Evolutionary conservation across 1,284 basidiomycete genomes (phyloP), one percentile per base, ranked within the genome.

Genomic region (Boletus sp.): DNA sequence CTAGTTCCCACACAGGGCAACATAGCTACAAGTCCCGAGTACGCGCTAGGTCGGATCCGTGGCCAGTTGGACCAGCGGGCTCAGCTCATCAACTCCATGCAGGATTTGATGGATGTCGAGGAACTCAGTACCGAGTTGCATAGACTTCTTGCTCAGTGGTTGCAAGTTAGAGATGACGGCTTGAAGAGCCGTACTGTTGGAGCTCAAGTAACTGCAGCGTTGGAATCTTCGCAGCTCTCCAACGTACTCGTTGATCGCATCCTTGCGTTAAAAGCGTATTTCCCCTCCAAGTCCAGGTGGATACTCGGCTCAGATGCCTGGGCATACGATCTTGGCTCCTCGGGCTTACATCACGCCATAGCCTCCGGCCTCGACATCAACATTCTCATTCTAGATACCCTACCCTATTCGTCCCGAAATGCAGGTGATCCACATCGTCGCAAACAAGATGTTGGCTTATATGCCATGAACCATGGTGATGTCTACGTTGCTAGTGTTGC

Each of bases 391-490:
- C 84, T 99, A 62, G 96, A 99, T 70, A 94, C 89, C 16, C 73
- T 89, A 12, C 91, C 96, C 1, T 96, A 95, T 72, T 81, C 88
- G 8, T 69, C 80, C 35, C 84, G 91, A 43, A 82, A 85, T 56
- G 71, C 77, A 17, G 77, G 72, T 26, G 88, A 92, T 55, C 84
- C 83, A 8, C 74, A 78, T 52, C 78, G 85, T 47, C 77, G 91
- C 51, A 95, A 94, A 71, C 93, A 93, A 63, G 94, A 97, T 69
- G 86, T 94, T 38, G 94, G 92, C 1, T 74, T 97, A 41, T 99
- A 99, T 65, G 96, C 95, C 12, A 95, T 99, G 91, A 97, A 96
- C 72, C 91, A 97, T 67, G 95, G 95, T 14, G 88, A 94, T 63
- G 91, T 94, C 49, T 99, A 93, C 66, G 95, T 97, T 48, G 94